Conservation (phyloP, 106 monocot species). For the Hemerocallis citrina region DNA sequence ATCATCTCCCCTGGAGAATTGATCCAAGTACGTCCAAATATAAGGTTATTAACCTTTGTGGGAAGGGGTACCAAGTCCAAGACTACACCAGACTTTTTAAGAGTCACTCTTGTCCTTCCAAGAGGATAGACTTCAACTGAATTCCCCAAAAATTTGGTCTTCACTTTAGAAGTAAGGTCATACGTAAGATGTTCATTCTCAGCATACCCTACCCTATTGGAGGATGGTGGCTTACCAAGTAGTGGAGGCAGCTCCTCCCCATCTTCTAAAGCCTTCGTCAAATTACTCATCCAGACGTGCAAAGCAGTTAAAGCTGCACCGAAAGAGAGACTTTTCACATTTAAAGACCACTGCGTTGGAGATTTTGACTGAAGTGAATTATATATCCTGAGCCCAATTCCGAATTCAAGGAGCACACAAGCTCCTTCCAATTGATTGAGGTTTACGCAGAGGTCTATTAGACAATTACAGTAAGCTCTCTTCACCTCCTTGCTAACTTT, state of each 20-base stretch:
- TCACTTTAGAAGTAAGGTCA: conserved; percentile 87
- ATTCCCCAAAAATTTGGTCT: conserved; percentile 90
- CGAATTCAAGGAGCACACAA: conserved; percentile 53
- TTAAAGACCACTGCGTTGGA: conserved; percentile 66
- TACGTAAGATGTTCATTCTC: conserved; percentile 95
- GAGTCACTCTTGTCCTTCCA: conserved; percentile 84
- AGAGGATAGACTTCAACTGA: conserved; percentile 82
- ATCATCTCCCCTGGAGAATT: conserved; percentile 91
- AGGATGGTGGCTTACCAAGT: conserved; percentile 93
- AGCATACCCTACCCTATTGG: conserved; percentile 81
- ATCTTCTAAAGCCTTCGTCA: conserved; percentile 30
- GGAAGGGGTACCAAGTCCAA: conserved; percentile 86
- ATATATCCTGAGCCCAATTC: conserved; percentile 47
- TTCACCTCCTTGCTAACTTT: conserved; percentile 43
- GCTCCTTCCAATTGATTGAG: conserved; percentile 44
- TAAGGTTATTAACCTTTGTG: conserved; percentile 86
- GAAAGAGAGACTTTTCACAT: conserved; percentile 62
- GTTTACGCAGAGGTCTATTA: conserved; percentile 78
- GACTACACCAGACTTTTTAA: conserved; percentile 67
- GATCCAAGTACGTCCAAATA: conserved; percentile 90
- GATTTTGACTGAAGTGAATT: conserved; percentile 48
- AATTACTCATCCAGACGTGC: conserved; percentile 74
- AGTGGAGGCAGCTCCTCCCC: conserved; percentile 71
- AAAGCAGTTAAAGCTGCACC: conserved; percentile 76
- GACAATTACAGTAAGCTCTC: conserved; percentile 76